These are phyloP conservation scores for Crithidia expoeki DNA, from an alignment of 208 protist species.

Conservation along the genomic window DNA sequence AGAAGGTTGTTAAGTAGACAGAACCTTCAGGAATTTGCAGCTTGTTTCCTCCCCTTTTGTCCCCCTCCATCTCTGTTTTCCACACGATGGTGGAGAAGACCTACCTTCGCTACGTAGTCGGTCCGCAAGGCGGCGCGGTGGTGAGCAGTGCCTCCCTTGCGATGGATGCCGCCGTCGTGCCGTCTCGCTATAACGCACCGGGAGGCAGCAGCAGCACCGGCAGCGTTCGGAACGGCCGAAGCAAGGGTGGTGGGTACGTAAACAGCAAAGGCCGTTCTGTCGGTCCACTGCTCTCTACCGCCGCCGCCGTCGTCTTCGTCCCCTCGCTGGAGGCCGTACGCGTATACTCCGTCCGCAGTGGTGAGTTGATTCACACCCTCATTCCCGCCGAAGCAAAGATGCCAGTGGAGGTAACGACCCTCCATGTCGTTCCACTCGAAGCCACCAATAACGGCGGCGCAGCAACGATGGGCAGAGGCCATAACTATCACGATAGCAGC, in stretches of 20 bases:
- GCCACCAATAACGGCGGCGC: background rate
- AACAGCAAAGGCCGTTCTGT: constrained; percentile 1
- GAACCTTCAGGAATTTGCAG: too few relatives aligned
- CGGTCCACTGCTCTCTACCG: constrained; percentile 12
- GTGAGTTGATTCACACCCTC: constrained; percentile 69
- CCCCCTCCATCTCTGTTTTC: too few relatives aligned
- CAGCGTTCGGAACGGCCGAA: constrained; percentile 9
- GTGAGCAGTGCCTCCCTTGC: constrained; percentile 70
- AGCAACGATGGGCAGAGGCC: background rate
- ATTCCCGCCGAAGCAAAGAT: constrained; percentile 78
- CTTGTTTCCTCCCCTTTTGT: too few relatives aligned
- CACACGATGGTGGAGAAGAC: constrained; percentile 84
- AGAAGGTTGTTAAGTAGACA: too few relatives aligned
- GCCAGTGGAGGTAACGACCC: constrained; percentile 76
- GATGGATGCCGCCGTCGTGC: constrained; percentile 50
- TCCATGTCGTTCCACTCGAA: constrained; percentile 62
- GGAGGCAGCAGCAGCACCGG: constrained; percentile 2
- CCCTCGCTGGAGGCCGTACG: constrained; percentile 86
- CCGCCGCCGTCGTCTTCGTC: constrained; percentile 65
- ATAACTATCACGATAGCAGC: background rate
- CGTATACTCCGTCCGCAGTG: constrained; percentile 81
- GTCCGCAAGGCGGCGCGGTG: constrained; percentile 76
- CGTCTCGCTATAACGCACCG: constrained; percentile 32
- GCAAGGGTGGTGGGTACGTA: background rate
- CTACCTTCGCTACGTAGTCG: constrained; percentile 87